phyloP scores from a whole-genome alignment of 176 grass and related monocot genomes.

The Saccharum spontaneum region DNA sequence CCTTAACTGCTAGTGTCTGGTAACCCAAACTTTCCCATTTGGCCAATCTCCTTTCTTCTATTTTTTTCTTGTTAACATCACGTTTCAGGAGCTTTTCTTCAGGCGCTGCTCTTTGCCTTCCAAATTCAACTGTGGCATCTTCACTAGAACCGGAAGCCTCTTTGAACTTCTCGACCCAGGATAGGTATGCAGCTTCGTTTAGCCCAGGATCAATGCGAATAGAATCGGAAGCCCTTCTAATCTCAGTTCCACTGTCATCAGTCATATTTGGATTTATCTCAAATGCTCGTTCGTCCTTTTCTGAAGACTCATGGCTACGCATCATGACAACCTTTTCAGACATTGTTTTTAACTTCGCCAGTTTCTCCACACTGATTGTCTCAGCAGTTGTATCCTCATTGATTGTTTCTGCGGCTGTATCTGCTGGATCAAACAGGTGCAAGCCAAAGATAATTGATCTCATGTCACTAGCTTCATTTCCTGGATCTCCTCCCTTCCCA shows the following conservation, averaged over 20 bases:
- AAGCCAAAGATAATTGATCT: conserved; percentile 80
- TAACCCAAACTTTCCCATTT: conserved; percentile 89
- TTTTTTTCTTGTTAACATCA: conserved; percentile 75
- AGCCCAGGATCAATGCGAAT: conserved; percentile 60
- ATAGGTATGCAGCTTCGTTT: conserved; percentile 77
- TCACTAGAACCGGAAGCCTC: conserved; percentile 60
- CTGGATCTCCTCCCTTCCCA: conserved; percentile 45
- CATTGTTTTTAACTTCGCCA: conserved; percentile 71
- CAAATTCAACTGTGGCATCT: conserved; percentile 43
- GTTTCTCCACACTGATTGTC: conserved; percentile 40
- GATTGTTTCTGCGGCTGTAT: conserved; percentile 43
- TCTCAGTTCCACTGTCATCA: conserved; percentile 19
- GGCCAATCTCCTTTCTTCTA: conserved; percentile 73
- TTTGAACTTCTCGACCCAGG: conserved; percentile 93
- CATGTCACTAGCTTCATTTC: conserved; percentile 70
- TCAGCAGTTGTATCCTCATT: conserved; percentile 35
- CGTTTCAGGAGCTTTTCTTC: conserved; percentile 66
- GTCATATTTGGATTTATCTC: conserved; percentile 74
- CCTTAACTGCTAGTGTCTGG: conserved; percentile 59
- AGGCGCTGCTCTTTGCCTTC: conserved; percentile 47
- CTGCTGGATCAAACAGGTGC: conserved; percentile 60
- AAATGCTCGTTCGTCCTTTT: conserved; percentile 57
- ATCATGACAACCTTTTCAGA: conserved; percentile 69
- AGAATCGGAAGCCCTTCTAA: conserved; percentile 50
- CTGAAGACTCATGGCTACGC: conserved; percentile 54